Base-by-base conservation (phyloP, 148 eudicot species). In the Chenopodium formosanum region DNA sequence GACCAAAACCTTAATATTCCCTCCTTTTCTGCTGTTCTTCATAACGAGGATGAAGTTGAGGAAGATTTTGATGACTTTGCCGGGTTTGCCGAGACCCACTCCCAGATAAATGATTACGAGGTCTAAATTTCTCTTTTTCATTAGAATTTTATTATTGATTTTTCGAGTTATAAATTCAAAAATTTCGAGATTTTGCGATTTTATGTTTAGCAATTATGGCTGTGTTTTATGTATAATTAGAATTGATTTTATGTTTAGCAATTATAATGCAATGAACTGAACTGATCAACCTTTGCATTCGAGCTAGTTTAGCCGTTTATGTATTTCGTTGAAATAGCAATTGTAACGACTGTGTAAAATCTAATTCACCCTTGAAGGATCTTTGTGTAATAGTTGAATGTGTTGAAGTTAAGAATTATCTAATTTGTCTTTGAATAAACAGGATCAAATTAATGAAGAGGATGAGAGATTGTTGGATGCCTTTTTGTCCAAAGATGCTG, bases 401-500 rank as follows among this genome's bases (percentile, higher is more conserved):
- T 84, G 9, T 25, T 8, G 40, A 32, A 32, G 0, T 64, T 48
- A 10, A 23, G 34, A 23, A 29, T 50, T 14, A 20, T 80, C 2
- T 77, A 31, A 1, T 11, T 53, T 11, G 12, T 47, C 11, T 2
- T 22, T 74, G 62, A 60, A 62, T 60, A 70, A 10, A 74, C 75
- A 91, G 92, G 93, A 90, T 46, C 87, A 91, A 77, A 84, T 91
- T 53, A 84, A 96, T 76, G 97, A 96, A 86, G 97, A 90, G 14
- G 99, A 92, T 60, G 98, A 91, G 84, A 87, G 84, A 83, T 84
- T 96, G 86, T 83, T 96, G 75, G 98, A 96, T 53, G 89, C 95
- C n/a, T 94, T 96, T 81, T 81, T 90, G 46, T 91, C 91, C 0
- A 92, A 84, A 82, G 88, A 89, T 78, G 85, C 83, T 11, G 91